phyloP scores from a whole-genome alignment of 805 yeast species.

The Spathaspora boniae region DNA sequence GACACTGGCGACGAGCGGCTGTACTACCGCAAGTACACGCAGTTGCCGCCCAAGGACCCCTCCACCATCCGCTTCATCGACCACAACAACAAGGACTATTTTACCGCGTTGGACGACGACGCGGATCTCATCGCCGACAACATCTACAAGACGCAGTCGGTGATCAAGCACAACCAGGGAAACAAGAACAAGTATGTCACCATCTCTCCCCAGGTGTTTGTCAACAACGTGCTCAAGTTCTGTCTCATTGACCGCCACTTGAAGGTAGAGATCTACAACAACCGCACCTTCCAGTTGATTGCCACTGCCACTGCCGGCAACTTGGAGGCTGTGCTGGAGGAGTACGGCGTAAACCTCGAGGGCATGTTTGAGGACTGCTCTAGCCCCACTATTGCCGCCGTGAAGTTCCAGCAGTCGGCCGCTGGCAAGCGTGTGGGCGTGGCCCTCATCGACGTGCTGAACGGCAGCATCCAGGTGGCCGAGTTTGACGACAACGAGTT shows the following conservation, averaged over 20 bases:
- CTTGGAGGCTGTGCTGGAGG: constrained; percentile 47
- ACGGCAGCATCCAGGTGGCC: constrained; percentile 61
- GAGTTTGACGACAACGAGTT: constrained; percentile 88
- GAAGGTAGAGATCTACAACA: constrained; percentile 76
- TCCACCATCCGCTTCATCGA: constrained; percentile 69
- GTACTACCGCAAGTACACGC: constrained; percentile 42
- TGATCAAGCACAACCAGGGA: constrained; percentile 58
- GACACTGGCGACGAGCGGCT: constrained; percentile 41
- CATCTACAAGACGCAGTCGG: constrained; percentile 80
- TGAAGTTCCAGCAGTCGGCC: constrained; percentile 33
- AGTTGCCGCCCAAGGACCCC: constrained; percentile 46
- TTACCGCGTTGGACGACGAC: constrained; percentile 67
- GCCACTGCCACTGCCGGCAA: constrained; percentile 88
- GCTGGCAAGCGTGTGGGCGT: constrained; percentile 62
- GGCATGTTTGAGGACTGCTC: constrained; percentile 54
- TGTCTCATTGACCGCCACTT: constrained; percentile 68
- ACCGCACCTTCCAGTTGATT: constrained; percentile 52
- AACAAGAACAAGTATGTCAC: constrained; percentile 58
- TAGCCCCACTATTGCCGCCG: constrained; percentile 38
- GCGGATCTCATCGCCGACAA: constrained; percentile 80
- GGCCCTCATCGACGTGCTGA: constrained; percentile 72
- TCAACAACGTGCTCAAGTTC: constrained; percentile 55
- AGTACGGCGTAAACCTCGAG: constrained; percentile 46
- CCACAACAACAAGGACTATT: constrained; percentile 68
- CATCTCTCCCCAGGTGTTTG: constrained; percentile 69